Evolutionary conservation across 371 early-diverging fungal genomes (phyloP).

Genomic region (Mucor plumbeus): DNA sequence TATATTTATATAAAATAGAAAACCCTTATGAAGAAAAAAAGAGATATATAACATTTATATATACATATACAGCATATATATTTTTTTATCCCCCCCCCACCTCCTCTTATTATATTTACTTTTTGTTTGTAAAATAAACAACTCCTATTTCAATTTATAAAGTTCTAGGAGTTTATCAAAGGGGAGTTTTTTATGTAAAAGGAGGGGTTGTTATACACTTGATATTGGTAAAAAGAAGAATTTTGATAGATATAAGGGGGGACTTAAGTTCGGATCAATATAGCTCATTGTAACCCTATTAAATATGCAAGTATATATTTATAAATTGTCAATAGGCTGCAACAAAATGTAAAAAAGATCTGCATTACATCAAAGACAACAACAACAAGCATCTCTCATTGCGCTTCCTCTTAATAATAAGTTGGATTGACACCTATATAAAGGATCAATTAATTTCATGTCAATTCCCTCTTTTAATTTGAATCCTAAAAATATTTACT

Average conservation of each 20-base stretch:
- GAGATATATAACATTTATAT: neutral
- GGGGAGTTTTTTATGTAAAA: neutral
- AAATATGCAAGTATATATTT: slow-evolving; percentile 3
- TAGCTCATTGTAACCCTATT: neutral
- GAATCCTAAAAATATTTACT: neutral
- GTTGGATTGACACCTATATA: slow-evolving; percentile 21
- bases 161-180: neutral
- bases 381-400: slow-evolving; percentile 10
- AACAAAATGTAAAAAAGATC: slow-evolving; percentile 18
- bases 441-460: slow-evolving; percentile 11
- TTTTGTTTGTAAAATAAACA: slow-evolving; percentile 3
- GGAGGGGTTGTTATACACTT: neutral
- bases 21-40: neutral
- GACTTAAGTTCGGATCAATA: slow-evolving; percentile 1
- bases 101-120: neutral
- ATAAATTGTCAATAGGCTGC: slow-evolving; percentile 23
- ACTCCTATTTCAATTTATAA: slow-evolving; percentile 7
- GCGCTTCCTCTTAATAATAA: slow-evolving; percentile 6
- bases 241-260: slow-evolving; percentile 3
- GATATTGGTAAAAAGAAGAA: neutral
- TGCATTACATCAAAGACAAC: slow-evolving; percentile 29
- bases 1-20: neutral
- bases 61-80: neutral
- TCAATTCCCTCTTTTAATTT: slow-evolving; percentile 10
- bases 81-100: neutral